Percentiles rank a stretch among this genome's conserved stretches.
These are phyloP conservation scores for Rhipidocladum racemiflorum DNA, from an alignment of 176 grass and related monocot genomes.

Conservation along the genomic window DNA sequence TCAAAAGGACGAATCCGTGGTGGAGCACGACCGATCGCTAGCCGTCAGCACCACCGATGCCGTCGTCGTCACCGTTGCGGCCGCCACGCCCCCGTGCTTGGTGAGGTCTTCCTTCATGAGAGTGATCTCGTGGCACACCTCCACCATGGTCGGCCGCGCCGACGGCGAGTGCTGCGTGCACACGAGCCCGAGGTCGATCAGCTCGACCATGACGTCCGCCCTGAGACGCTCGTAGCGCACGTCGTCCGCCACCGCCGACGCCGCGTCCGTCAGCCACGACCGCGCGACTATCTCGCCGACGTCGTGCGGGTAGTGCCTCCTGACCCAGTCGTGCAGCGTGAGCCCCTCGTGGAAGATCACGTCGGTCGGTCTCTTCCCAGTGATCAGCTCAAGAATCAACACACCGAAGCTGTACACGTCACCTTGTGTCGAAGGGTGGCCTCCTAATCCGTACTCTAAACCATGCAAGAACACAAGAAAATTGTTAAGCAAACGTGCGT, in stretches of 20 bases:
- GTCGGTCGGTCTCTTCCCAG: conserved; percentile 72
- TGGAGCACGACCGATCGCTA: conserved; percentile 33
- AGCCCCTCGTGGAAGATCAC: conserved; percentile 86
- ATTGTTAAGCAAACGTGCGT: neutral
- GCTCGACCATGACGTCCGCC: conserved; percentile 41
- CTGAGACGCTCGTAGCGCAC: conserved; percentile 31
- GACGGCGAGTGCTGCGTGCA: conserved; percentile 71
- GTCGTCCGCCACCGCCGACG: neutral
- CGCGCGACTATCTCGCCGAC: conserved; percentile 44
- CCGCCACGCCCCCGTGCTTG: conserved; percentile 9
- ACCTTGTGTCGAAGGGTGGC: conserved; percentile 63
- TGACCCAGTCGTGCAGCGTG: conserved; percentile 84
- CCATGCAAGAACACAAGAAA: conserved; percentile 12
- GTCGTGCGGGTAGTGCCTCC: conserved; percentile 58
- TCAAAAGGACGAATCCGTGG: conserved; percentile 45
- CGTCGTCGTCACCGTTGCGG: neutral
- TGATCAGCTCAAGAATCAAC: conserved; percentile 72
- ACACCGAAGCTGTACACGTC: conserved; percentile 98
- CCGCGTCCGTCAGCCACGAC: conserved; percentile 45
- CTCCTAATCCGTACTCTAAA: conserved; percentile 90
- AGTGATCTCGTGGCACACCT: conserved; percentile 65
- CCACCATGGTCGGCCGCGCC: conserved; percentile 63
- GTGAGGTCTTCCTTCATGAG: conserved; percentile 71
- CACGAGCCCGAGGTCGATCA: conserved; percentile 72
- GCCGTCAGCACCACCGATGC: conserved; percentile 30